Base-by-base conservation (phyloP, 495 filamentous ascomycete genomes). In the Paragyromitra xinjiangensis region DNA sequence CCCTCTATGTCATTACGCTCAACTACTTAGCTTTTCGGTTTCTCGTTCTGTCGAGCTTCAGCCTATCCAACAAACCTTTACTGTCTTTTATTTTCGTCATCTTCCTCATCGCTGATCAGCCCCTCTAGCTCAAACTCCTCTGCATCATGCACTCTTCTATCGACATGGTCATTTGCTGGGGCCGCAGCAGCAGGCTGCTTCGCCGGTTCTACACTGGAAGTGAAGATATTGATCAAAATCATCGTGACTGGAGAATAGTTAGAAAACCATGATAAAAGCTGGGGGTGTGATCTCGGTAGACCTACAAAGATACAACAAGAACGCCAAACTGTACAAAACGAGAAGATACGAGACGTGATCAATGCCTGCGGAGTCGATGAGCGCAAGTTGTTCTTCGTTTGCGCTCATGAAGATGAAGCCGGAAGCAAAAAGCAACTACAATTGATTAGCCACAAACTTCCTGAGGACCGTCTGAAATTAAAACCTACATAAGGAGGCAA, bases 371-470 rank as follows among this genome's bases (percentile, higher is more conserved):
- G 88, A 85, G 58, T 88, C 85, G 12, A 98, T 85, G 1, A 98
- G 84, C 45, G 87, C 80, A 92, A 98, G 95, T 82, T 99, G 95
- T 83, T 98, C 95, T 83, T 99, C 95, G 2, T 93, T 98, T 29
- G 96, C 95, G 64, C 92, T 91, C 94, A 98, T 96, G 86, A 99
- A 98, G 67, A 98, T 88, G 84, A 99, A 96, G 39, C 95, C 95
- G 3, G 95, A 94, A 51, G 95, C 94, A 81, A 92, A 97, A 22
- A 98, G 89, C 24, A 98, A 88, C 93, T 97, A 67, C 26, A 26
- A 24, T 39, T 7, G 2, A 29, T 77, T 50, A 73, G 80, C 53
- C 14, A 37, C 4, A 61, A 34, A 4, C 29, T 37, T 14, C 37
- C 14, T 1, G 37, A 6, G 6, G 6, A 22, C 26, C 24, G 7